phyloP scores from a whole-genome alignment of 228 moss, liverwort and hornwort species.

The Sphagnum magellanicum region DNA sequence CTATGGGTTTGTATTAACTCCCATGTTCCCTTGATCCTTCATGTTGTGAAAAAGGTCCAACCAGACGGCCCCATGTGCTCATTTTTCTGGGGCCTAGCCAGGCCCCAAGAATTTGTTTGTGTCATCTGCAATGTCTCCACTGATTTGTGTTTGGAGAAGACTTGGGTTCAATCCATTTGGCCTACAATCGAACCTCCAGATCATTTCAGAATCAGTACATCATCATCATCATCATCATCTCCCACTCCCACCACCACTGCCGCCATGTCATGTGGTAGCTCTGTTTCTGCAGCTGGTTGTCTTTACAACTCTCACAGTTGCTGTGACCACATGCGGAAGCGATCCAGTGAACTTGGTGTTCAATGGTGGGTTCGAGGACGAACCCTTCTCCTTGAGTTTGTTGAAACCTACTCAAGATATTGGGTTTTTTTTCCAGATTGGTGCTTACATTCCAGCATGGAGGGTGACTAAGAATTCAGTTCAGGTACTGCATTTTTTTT shows the following conservation, averaged over 20 bases:
- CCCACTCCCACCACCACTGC: background rate
- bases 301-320: background rate
- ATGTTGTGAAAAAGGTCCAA: no score
- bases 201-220: background rate
- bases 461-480: background rate
- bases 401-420: background rate
- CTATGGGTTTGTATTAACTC: no score
- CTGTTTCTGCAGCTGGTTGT: background rate
- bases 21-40: no score
- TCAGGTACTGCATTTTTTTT: background rate
- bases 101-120: background rate
- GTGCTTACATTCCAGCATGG: background rate
- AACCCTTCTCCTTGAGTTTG: background rate
- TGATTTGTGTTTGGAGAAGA: background rate
- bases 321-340: background rate
- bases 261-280: background rate
- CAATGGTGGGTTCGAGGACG: background rate
- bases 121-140: background rate
- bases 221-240: no score
- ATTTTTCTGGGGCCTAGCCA: background rate
- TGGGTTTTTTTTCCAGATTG: background rate
- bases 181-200: background rate
- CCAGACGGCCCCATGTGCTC: background rate
- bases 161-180: background rate
- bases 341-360: background rate